phyloP scores from a whole-genome alignment of 805 yeast genomes.

The Candida dajiaensis region DNA sequence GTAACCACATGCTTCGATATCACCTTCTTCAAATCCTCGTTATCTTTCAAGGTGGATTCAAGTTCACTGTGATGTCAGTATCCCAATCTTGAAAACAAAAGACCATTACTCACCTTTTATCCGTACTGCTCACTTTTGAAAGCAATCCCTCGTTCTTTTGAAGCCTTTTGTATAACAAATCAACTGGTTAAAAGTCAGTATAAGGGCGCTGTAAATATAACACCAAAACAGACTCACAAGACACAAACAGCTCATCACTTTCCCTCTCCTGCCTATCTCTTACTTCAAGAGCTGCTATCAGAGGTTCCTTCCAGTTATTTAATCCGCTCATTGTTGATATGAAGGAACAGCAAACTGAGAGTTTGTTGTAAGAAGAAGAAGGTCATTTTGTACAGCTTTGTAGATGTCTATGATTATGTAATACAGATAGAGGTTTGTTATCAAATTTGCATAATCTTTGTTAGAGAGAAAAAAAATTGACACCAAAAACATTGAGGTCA shows the following conservation, averaged over 20 bases:
- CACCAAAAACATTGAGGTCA: neutral
- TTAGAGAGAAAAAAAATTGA: neutral
- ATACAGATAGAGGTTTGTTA: no score
- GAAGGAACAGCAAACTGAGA: no score
- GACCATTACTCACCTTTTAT: neutral
- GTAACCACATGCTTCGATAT: slow-evolving; percentile 3
- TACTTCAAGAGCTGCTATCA: slow-evolving; percentile 5
- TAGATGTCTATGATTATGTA: no score
- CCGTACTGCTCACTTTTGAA: slow-evolving; percentile 1
- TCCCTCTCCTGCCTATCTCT: slow-evolving; percentile 14
- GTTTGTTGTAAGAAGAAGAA: no score
- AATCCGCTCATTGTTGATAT: neutral
- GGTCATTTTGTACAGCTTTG: no score
- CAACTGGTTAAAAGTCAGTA: slow-evolving; percentile 6
- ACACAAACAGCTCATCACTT: slow-evolving; percentile 1
- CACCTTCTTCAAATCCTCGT: neutral
- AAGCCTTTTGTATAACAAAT: slow-evolving; percentile 9
- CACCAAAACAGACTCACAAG: slow-evolving; percentile 5
- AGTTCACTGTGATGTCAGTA: slow-evolving; percentile 8
- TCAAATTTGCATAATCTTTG: no score
- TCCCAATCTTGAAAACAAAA: neutral
- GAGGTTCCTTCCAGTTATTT: slow-evolving; percentile 7
- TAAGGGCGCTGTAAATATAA: neutral
- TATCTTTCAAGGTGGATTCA: slow-evolving; percentile 2
- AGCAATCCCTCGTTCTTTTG: slow-evolving; percentile 10